Base-by-base conservation (phyloP, 1,139 yeast genomes). In the Candida tetrigidarum region DNA sequence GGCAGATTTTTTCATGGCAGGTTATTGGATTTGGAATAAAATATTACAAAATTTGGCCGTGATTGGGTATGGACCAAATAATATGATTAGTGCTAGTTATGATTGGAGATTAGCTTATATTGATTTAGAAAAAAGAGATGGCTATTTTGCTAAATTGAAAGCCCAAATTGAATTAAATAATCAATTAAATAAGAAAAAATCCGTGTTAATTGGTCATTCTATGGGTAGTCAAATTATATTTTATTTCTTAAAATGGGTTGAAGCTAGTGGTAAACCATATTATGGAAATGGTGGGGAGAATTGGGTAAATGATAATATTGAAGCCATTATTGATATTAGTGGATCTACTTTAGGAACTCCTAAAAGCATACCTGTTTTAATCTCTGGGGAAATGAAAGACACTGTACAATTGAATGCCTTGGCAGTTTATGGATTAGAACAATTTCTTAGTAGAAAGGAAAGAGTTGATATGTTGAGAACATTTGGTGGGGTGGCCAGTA, bases 1-100 rank as follows among this genome's bases (percentile, higher is more conserved):
- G 1, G 95, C 97, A 0, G 99, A 93, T 66, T 93, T 91, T 66
- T 93, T 93, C 60, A 83, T 93, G 64, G 90, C 98, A 4, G 99
- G 99, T 0, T 93, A 93, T 66, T 93, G 99, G 99, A 89, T 93
- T 56, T 93, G 99, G 99, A 90, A 90, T 63, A 93, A 95, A 62
- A 81, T 93, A 45, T 72, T 93, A 14, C 97, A 93, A 62, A 95
- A 95, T 58, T 71, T 95, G 53, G 96, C 97, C 1, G 98, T 90
- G 1, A 80, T 95, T 51, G 97, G 97, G 0, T 93, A 93, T 64
- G 96, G 90, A 37, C 93, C 97, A 2, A 85, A 90, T 56, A 88
- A 81, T 57, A 91, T 93, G 98, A 62, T 78, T 26, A 84, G 92
- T 45, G 99, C 98, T 0, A 78, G 97, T 2, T 93, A 93, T 63